A percentile compares a stretch with the other conserved stretches of the same genome.
Evolutionary conservation across 2,329 filamentous ascomycete genomes (phyloP).

Genomic region (Sporothrix brasiliensis): DNA sequence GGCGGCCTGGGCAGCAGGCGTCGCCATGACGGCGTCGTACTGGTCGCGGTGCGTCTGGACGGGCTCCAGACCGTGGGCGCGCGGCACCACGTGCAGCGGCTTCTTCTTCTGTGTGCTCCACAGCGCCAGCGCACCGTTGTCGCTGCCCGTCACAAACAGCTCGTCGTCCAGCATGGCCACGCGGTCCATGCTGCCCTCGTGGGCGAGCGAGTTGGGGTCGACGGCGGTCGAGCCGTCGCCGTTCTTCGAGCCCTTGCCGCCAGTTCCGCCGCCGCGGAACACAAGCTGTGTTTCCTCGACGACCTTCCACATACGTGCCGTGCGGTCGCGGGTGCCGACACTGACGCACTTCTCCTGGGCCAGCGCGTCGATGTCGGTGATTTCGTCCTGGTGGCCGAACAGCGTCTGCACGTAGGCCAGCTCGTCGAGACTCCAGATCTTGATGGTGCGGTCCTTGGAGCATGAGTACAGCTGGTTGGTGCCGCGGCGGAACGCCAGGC

Average conservation of each 20-base stretch:
- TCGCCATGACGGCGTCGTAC: conserved; percentile 39
- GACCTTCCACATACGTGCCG: conserved; percentile 93
- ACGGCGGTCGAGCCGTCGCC: conserved; percentile 47
- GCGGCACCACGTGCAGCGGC: conserved; percentile 74
- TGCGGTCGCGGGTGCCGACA: conserved; percentile 87
- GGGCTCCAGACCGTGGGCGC: conserved; percentile 84
- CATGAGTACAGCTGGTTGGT: conserved; percentile 92
- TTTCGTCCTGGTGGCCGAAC: conserved; percentile 92
- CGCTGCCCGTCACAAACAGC: conserved; percentile 88
- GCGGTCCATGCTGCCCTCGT: conserved; percentile 86
- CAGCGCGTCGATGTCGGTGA: conserved; percentile 80
- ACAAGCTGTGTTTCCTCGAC: conserved; percentile 93
- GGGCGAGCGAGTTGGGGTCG: conserved; percentile 44
- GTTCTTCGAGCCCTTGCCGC: conserved; percentile 41
- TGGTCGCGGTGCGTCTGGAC: conserved; percentile 64
- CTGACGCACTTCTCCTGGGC: conserved; percentile 86
- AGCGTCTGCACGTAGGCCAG: conserved; percentile 93
- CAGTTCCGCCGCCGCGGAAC: conserved; percentile 77
- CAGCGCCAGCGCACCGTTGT: conserved; percentile 83
- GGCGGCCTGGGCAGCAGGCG: conserved; percentile 71
- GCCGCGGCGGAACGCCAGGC: conserved; percentile 80
- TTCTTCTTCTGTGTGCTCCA: conserved; percentile 97
- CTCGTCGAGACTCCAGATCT: conserved; percentile 91
- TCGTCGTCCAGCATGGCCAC: conserved; percentile 87
- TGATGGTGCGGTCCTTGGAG: conserved; percentile 89